A percentile compares a stretch with the other conserved stretches of the same genome.
Evolutionary conservation across 2,329 filamentous ascomycete species (phyloP).

Genomic region (Aspergillus sp.): DNA sequence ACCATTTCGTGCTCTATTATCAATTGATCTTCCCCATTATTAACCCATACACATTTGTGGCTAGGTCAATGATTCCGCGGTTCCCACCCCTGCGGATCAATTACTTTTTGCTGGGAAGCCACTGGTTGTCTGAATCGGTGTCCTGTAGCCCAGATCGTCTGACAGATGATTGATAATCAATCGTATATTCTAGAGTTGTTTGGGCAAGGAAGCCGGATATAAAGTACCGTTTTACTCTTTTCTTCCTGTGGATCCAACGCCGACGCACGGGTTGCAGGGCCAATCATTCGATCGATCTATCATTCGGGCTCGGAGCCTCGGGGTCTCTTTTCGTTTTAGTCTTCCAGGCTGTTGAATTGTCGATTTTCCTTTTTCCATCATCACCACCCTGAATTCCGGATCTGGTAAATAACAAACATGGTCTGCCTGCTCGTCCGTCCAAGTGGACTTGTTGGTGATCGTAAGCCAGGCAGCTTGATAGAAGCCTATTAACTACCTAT

Average conservation of each 20-base stretch:
- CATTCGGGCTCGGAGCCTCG: background rate
- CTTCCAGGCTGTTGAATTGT: too few species aligned
- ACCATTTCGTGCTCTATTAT: background rate
- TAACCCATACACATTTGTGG: background rate
- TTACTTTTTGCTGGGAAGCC: background rate
- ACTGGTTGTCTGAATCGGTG: background rate
- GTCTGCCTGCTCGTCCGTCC: too few species aligned
- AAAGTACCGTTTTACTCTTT: background rate
- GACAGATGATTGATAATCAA: background rate
- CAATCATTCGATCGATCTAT: background rate
- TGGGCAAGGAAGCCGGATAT: background rate
- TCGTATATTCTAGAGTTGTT: background rate
- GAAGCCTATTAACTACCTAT: background rate
- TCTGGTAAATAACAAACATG: too few species aligned
- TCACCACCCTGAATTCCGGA: too few species aligned
- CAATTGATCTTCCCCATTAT: background rate
- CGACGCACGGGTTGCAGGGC: background rate
- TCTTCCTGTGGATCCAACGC: background rate
- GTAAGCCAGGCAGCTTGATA: background rate
- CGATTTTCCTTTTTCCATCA: too few species aligned
- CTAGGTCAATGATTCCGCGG: background rate
- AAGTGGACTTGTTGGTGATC: too few species aligned
- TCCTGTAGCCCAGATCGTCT: background rate
- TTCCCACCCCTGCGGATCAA: background rate
- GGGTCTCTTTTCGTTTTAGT: background rate